Base-by-base conservation (phyloP, 306 rosid species). In the Vicia villosa region DNA sequence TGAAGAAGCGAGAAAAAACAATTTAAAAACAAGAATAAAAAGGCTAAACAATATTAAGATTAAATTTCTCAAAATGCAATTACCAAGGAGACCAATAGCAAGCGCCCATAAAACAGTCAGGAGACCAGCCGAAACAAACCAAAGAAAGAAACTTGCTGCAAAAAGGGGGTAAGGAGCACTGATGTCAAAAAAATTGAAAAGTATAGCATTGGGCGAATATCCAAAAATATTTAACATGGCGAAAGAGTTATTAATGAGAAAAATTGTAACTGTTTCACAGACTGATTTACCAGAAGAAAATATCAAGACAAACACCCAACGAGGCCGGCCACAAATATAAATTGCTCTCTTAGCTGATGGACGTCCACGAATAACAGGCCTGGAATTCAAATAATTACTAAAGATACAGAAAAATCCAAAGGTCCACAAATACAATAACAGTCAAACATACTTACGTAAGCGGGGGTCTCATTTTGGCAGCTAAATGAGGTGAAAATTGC, bases 281-380 rank as follows among this genome's bases (percentile, higher is more conserved):
- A 54, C 36, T 56, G 50, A 71, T 60, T 72, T 95, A 95, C 99
- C 97, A 61, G 83, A 80, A 70, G 92, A 84, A 74, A 86, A 86
- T 66, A 86, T 58, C 85, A 83, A 57, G 75, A 87, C 96, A 85
- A 84, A 89, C 77, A 89, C 87, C 97, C 96, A 91, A 65, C 99
- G 96, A 40, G 97, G 97, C 41, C 73, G 96, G 20, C 97, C 97
- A 46, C 99, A 95, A 52, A 95, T 86, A 80, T 77, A 76, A 72
- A 95, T 91, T 66, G 95, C 77, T 80, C 99, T 84, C 82, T 91
- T 95, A 43, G 96, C 83, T 67, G 97, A 86, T 41, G 99, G 97
- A 63, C 97, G 99, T 61, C 99, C 97, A 78, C 99, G 97, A 69
- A 95, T 89, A 52, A 95, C 99, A 81, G 99, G 99, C 89, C 99